Percentiles rank a stretch among this genome's conserved stretches.
Evolutionary conservation across 345 rosid species (phyloP).

Genomic region (Luvunga scandens): DNA sequence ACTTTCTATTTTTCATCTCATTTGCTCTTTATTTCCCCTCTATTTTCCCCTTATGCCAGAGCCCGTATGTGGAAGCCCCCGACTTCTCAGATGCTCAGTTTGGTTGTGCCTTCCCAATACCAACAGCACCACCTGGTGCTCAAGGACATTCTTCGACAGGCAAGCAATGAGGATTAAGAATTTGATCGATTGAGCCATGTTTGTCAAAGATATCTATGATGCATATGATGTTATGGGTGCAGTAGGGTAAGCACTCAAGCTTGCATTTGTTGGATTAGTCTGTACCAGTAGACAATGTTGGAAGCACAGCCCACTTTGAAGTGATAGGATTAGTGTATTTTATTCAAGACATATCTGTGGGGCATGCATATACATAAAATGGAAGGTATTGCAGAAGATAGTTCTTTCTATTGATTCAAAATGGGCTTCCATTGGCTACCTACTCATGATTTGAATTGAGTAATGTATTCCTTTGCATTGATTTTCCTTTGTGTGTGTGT

Average conservation of each 20-base stretch:
- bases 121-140: conserved; percentile 76
- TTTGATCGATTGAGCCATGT: conserved; percentile 4
- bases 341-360: not conserved
- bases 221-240: conserved; percentile 7
- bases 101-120: conserved; percentile 51
- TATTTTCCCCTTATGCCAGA: conserved; percentile 23
- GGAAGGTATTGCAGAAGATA: conserved; percentile 12
- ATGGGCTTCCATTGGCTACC: conserved; percentile 21
- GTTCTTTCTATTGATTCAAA: conserved; percentile 12
- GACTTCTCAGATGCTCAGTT: conserved; percentile 36
- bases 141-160: conserved; percentile 49
- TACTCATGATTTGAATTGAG: conserved; percentile 4
- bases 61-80: conserved; percentile 81
- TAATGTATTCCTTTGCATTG: not conserved
- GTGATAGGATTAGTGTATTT: conserved; percentile 3
- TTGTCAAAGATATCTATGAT: conserved; percentile 7
- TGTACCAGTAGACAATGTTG: conserved; percentile 9
- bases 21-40: not conserved
- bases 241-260: conserved; percentile 2
- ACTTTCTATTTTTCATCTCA: not conserved
- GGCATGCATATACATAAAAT: not conserved
- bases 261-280: conserved; percentile 15
- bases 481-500: not conserved
- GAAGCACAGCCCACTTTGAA: not conserved
- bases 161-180: conserved; percentile 28